Base-by-base conservation (phyloP, 441 rosid genomes). In the Jatropha multifida region DNA sequence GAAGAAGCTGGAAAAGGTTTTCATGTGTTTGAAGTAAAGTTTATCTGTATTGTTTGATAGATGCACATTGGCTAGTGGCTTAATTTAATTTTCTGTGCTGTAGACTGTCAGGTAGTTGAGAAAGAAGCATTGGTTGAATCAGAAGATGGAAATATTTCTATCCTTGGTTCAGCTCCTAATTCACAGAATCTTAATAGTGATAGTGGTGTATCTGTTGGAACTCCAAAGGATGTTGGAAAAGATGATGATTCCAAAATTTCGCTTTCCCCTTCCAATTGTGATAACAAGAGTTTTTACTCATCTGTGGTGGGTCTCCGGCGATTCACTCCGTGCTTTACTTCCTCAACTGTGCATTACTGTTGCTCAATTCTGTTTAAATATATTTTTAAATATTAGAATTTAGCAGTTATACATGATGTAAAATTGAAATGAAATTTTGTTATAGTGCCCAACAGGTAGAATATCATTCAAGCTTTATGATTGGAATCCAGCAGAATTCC, bases 401-500 rank as follows among this genome's bases (percentile, higher is more conserved):
- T 18, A 55, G 65, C 49, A 74, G 60, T 44, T 32, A 0, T 77
- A 38, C 42, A 44, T 52, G 46, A 54, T 74, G 26, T 67, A 32
- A 12, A 75, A 69, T 79, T 86, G 59, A 75, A 75, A 67, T 68
- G 68, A n/a, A 77, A 15, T 81, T 82, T 77, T 46, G 44, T 67
- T 90, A 73, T 76, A 96, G 99, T 92, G 97, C 71, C 98, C 99
- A 56, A 91, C 99, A 62, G 99, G 97, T 77, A 91, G 97, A 70
- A 90, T 96, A 83, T 94, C 98, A 23, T 96, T 96, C 85, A 96
- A 96, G 88, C 97, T 96, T 76, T 96, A 93, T 82, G 99, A 96
- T 77, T 96, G 99, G 99, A 96, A 96, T 83, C 99, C 99, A 2
- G 99, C 99, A 5, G 99, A 96, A 82, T 96, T 96, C 78, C 99